Conservation (phyloP, 495 filamentous ascomycete genomes). For the Geopyxis carbonaria region DNA sequence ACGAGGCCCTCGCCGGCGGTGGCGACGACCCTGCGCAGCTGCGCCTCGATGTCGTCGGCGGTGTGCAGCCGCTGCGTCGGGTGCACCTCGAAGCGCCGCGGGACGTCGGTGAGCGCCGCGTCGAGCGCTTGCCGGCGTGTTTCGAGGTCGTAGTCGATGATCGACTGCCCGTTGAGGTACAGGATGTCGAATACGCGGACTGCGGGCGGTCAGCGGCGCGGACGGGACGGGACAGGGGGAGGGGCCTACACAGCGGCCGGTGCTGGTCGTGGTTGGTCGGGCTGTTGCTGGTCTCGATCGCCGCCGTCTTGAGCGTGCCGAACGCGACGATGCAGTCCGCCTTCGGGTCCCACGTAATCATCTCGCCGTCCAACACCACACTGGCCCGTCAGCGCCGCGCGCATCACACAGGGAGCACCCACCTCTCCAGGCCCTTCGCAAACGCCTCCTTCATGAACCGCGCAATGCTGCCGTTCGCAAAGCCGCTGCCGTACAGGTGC, state of each 20-base stretch:
- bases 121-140: slow-evolving; percentile 66
- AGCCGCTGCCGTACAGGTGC: slow-evolving; percentile 70
- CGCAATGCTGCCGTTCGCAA: slow-evolving; percentile 62
- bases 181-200: slow-evolving; percentile 72
- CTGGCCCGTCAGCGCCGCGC: too few species aligned
- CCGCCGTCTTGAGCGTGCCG: slow-evolving; percentile 85
- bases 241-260: slow-evolving; percentile 54
- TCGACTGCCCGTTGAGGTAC: slow-evolving; percentile 59
- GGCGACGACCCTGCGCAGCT: slow-evolving; percentile 65
- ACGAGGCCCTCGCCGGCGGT: slow-evolving; percentile 84
- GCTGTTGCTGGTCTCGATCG: slow-evolving; percentile 63
- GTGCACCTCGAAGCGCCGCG: slow-evolving; percentile 70
- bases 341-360: slow-evolving; percentile 96
- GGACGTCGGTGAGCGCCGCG: slow-evolving; percentile 43
- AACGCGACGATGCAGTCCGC: slow-evolving; percentile 72
- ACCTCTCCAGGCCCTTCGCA: slow-evolving; percentile 49
- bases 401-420: slow-evolving; percentile 13
- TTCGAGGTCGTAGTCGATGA: slow-evolving; percentile 67
- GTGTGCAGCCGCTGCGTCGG: slow-evolving; percentile 48
- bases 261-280: slow-evolving; percentile 48
- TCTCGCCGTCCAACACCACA: slow-evolving; percentile 89
- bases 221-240: neutral
- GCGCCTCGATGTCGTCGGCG: slow-evolving; percentile 54
- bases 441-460: slow-evolving; percentile 67
- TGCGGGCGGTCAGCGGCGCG: neutral